Conservation (phyloP, 192 early-diverging fungal species). For the Ambispora gerdemannii region DNA sequence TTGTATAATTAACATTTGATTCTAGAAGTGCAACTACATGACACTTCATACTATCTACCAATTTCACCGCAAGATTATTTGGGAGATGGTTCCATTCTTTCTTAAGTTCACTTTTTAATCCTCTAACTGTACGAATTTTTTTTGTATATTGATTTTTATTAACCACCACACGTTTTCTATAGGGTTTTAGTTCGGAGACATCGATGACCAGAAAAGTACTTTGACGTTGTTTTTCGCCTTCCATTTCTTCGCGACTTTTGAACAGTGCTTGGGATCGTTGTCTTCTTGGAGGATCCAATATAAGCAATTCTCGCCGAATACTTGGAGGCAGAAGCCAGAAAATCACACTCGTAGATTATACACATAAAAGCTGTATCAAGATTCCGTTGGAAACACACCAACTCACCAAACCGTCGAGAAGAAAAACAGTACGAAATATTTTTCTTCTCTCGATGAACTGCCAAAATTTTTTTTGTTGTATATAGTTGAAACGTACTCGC, state of each 20-base stretch:
- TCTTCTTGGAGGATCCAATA: not conserved
- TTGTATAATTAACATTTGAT: not conserved
- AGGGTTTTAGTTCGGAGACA: conserved; percentile 3
- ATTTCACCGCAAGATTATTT: not conserved
- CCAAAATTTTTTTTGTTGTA: not conserved
- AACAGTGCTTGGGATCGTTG: no score
- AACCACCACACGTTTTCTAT: no score
- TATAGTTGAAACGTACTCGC: not conserved
- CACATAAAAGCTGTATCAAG: not conserved
- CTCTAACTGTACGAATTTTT: conserved; percentile 4
- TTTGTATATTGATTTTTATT: not conserved
- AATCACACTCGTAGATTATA: no score
- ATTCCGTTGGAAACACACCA: not conserved
- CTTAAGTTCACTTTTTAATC: not conserved
- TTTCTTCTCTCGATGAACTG: not conserved
- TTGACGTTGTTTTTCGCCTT: not conserved
- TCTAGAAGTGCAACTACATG: not conserved
- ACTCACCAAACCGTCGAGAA: no score
- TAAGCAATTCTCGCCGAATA: not conserved
- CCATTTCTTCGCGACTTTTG: not conserved
- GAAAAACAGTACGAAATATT: not conserved
- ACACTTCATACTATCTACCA: not conserved
- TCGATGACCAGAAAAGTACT: conserved; percentile 6
- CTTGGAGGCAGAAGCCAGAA: no score
- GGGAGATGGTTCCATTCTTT: conserved; percentile 1